Base-by-base conservation (phyloP, 2,329 filamentous ascomycete species). In the Phialocephala subalpina region DNA sequence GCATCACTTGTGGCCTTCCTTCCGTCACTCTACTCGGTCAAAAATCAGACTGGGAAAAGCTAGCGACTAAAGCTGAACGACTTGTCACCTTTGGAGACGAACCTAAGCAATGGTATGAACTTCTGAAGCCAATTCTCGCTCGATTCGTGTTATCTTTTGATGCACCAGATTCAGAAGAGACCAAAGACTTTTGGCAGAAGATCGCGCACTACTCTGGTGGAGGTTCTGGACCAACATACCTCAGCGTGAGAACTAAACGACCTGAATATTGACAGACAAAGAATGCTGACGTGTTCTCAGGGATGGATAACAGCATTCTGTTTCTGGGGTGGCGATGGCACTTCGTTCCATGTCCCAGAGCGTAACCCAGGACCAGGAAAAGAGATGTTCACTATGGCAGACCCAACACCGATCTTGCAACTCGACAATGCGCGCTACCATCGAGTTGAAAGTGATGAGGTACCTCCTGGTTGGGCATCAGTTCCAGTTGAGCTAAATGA, bases 1-100 rank as follows among this genome's bases (percentile, higher is more conserved):
- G 29, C 0, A 63, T 77, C 0, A 16, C 22, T 0, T 87, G 84
- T 67, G 85, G 84, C 0, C 76, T 87, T 1, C 86, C 85, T 0
- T 80, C 79, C 0, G 82, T 87, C 0, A 87, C 84, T 0, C 73
- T 87, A 1, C 77, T 83, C 0, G 85, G 85, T 1, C 78, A 82
- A 45, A 71, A 76, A 14, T 63, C 66, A 1, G 84, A 88, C 72
- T 87, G 82, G 79, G 70, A 67, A 55, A 62, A 70, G 3, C 67
- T 83, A 1, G 63, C 74, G 2, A 33, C 20, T 0, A 73, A 73
- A 20, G 45, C 80, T 2, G 75, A 80, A 16, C 75, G 76, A 38
- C 65, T 82, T 1, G 29, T 60, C 0, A 63, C 70, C 3, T 77
- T 79, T 59, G 80, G 79, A 0, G 58, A 73, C 9, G 76, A 82